phyloP scores from a whole-genome alignment of 2,329 filamentous ascomycete genomes.

The Madurella fahalii region DNA sequence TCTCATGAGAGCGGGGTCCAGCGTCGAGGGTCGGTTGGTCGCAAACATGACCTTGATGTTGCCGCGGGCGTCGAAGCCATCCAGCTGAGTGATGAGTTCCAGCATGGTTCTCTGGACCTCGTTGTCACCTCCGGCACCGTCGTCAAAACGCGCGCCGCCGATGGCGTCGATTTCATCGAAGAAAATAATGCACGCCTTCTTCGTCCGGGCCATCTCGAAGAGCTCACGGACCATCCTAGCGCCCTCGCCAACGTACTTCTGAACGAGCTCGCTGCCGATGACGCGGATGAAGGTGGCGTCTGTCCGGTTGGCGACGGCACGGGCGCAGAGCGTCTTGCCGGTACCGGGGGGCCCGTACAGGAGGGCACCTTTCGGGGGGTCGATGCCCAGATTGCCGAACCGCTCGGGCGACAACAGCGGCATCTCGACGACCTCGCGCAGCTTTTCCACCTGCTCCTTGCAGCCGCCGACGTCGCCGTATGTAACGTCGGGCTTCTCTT shows the following conservation, averaged over 20 bases:
- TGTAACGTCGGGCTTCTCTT: constrained; percentile 98
- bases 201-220: constrained; percentile 98
- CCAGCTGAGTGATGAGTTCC: constrained; percentile 93
- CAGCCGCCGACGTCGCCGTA: constrained; percentile 98
- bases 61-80: constrained; percentile 92
- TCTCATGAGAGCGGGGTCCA: constrained; percentile 96
- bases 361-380: constrained; percentile 94
- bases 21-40: constrained; percentile 90
- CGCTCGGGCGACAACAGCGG: constrained; percentile 92
- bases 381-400: constrained; percentile 98
- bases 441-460: constrained; percentile 99
- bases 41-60: constrained; percentile 99
- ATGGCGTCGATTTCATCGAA: constrained; percentile 98
- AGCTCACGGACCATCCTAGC: constrained; percentile 97
- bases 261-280: constrained; percentile 94
- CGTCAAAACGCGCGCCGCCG: constrained; percentile 92
- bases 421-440: constrained; percentile 98
- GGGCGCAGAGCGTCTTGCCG: constrained; percentile 96
- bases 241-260: constrained; percentile 98
- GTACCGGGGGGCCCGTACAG: constrained; percentile 96
- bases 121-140: constrained; percentile 94
- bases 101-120: constrained; percentile 98
- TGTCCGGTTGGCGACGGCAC: constrained; percentile 95
- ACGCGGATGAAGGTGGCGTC: constrained; percentile 98
- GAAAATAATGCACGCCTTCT: constrained; percentile 99